Percentiles rank a stretch among this genome's conserved stretches.
These are phyloP conservation scores for Euphorbia tirucalli DNA, from an alignment of 345 rosid genomes.

Conservation along the genomic window DNA sequence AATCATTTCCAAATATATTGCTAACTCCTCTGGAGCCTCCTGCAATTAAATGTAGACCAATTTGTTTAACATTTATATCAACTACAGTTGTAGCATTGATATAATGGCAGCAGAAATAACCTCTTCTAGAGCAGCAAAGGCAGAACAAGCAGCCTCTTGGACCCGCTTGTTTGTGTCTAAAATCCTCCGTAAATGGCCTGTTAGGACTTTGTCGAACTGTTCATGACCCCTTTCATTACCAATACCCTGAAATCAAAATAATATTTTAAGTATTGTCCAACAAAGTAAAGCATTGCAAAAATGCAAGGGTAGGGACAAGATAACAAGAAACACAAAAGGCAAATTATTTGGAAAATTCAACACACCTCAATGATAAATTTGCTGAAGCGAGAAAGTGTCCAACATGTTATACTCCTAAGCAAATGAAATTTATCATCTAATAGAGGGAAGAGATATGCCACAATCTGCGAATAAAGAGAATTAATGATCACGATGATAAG, in stretches of 20 bases:
- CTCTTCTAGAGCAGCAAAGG: constrained; percentile 95
- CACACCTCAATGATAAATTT: neutral
- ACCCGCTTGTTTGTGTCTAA: constrained; percentile 90
- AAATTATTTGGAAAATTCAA: no score
- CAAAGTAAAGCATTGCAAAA: neutral
- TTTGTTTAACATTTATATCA: constrained; percentile 12
- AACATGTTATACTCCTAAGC: constrained; percentile 2
- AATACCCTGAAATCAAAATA: constrained; percentile 42
- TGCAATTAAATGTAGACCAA: constrained; percentile 32
- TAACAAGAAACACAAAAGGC: neutral
- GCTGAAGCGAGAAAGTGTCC: constrained; percentile 3
- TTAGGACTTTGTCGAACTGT: constrained; percentile 75
- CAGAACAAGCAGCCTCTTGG: constrained; percentile 99
- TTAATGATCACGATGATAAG: neutral
- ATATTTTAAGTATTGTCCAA: neutral
- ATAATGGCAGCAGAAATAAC: constrained; percentile 31
- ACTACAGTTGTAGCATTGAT: neutral
- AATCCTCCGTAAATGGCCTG: constrained; percentile 71
- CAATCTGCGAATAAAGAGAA: neutral
- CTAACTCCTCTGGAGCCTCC: constrained; percentile 79
- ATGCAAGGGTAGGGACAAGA: neutral
- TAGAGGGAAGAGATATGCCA: neutral
- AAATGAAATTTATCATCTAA: neutral
- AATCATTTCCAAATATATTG: constrained; percentile 69
- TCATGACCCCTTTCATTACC: constrained; percentile 67